Conservation (phyloP, 2,329 filamentous ascomycete species). For the Macroventuria anomochaeta region DNA sequence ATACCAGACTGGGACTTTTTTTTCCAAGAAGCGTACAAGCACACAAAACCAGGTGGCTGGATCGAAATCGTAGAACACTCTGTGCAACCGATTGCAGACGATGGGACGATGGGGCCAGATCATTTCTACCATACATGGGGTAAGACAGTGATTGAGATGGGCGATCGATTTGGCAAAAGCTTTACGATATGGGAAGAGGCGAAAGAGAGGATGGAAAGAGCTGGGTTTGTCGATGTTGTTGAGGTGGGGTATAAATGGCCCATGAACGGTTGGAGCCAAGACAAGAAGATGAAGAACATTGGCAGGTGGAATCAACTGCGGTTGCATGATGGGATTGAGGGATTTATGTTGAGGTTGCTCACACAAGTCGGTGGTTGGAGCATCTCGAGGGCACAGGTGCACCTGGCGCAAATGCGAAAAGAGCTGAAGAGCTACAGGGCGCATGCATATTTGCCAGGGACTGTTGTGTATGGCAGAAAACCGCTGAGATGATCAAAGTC, state of each 20-base stretch:
- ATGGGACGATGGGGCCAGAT: constrained; percentile 48
- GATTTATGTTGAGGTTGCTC: constrained; percentile 46
- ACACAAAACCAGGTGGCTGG: constrained; percentile 52
- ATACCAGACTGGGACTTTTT: constrained; percentile 56
- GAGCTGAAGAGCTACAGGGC: constrained; percentile 41
- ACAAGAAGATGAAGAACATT: constrained; percentile 44
- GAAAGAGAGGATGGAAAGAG: constrained; percentile 39
- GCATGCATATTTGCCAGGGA: constrained; percentile 47
- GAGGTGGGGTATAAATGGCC: constrained; percentile 46
- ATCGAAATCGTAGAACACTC: constrained; percentile 54
- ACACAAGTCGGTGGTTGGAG: constrained; percentile 47
- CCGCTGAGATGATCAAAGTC: constrained; percentile 21
- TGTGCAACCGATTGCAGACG: constrained; percentile 49
- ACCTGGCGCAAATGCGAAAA: constrained; percentile 47
- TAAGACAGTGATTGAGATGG: constrained; percentile 43
- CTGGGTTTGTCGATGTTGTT: constrained; percentile 46
- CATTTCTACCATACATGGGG: constrained; percentile 49
- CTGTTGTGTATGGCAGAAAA: constrained; percentile 47
- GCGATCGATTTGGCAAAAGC: constrained; percentile 47
- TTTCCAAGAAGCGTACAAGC: constrained; percentile 44
- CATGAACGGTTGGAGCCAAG: constrained; percentile 45
- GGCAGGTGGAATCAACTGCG: constrained; percentile 48
- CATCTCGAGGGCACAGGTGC: constrained; percentile 43
- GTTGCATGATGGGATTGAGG: constrained; percentile 47
- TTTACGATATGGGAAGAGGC: constrained; percentile 47